Evolutionary conservation across 345 rosid genomes (phyloP).

Genomic region (Salix koriyanagi): DNA sequence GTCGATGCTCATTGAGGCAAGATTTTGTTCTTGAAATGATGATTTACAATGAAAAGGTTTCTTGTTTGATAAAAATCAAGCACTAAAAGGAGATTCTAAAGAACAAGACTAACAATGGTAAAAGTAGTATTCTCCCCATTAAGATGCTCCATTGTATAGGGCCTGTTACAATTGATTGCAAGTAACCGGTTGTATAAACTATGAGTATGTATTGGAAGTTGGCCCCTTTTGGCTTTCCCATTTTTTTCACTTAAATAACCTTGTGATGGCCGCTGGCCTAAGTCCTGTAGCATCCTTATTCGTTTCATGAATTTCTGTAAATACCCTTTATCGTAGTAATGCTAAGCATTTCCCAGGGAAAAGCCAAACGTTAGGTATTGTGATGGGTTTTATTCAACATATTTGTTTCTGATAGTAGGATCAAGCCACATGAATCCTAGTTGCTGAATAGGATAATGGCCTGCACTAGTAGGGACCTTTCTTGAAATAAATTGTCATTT

Average conservation of each 20-base stretch:
- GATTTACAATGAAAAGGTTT: slow-evolving; percentile 1
- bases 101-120: neutral
- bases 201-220: neutral
- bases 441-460: neutral
- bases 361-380: neutral
- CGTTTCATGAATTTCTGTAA: neutral
- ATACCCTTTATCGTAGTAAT: neutral
- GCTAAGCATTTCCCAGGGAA: neutral
- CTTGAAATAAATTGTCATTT: slow-evolving; percentile 9
- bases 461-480: slow-evolving; percentile 16
- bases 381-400: neutral
- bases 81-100: neutral
- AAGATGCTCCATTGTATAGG: neutral
- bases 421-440: neutral
- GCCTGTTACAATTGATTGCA: neutral
- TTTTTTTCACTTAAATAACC: neutral
- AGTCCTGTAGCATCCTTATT: neutral
- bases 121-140: neutral
- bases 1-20: neutral
- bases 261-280: neutral
- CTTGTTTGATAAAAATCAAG: neutral
- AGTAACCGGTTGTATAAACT: slow-evolving; percentile 3
- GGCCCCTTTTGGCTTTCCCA: neutral
- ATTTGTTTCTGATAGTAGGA: neutral
- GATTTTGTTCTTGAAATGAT: neutral